Evolutionary conservation across 164 flowering plant genomes (phyloP).

Genomic region (Paratinospora sagittata): DNA sequence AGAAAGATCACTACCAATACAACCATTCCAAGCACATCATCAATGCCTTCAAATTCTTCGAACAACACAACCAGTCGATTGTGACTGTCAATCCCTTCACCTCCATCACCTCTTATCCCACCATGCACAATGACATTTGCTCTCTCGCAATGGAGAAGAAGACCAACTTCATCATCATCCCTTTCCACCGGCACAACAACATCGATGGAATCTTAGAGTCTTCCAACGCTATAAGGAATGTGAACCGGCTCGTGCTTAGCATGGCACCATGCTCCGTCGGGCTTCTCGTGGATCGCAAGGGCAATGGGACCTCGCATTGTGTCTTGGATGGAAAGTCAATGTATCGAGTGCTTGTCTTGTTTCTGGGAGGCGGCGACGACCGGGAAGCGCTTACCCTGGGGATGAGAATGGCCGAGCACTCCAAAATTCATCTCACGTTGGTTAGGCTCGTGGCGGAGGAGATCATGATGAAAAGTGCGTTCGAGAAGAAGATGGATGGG

Average conservation of each 20-base stretch:
- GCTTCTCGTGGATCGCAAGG: conserved; percentile 36
- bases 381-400: conserved; percentile 59
- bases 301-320: neutral
- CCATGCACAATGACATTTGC: conserved; percentile 48
- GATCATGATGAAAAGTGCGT: conserved; percentile 23
- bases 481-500: conserved; percentile 45
- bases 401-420: conserved; percentile 39
- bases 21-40: conserved; percentile 19
- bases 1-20: neutral
- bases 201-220: conserved; percentile 23
- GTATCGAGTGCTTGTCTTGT: conserved; percentile 34
- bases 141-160: conserved; percentile 30
- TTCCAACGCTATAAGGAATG: neutral
- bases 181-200: conserved; percentile 46
- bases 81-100: conserved; percentile 31
- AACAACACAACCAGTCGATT: conserved; percentile 16
- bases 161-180: conserved; percentile 36
- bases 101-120: conserved; percentile 24
- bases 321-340: neutral
- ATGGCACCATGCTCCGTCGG: conserved; percentile 51
- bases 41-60: conserved; percentile 36
- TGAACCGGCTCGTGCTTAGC: conserved; percentile 34
- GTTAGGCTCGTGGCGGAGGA: conserved; percentile 33
- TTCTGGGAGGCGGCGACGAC: conserved; percentile 66
- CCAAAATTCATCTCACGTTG: conserved; percentile 35